These are phyloP conservation scores for Rhododendron ovatum DNA, from an alignment of 148 eudicot species.

Conservation along the genomic window DNA sequence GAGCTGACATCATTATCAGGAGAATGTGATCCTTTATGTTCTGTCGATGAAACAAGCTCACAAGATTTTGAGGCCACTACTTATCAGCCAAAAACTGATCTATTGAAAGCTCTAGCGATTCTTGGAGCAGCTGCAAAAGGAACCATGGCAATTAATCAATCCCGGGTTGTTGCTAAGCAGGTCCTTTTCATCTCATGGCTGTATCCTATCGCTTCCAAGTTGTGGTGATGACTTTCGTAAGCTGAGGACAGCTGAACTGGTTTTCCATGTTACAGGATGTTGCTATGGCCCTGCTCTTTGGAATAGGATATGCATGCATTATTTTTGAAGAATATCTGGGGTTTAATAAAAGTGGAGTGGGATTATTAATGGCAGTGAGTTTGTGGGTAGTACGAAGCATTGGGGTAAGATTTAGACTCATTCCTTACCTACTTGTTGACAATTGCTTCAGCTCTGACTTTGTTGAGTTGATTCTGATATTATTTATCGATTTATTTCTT, in stretches of 20 bases:
- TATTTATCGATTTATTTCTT: not conserved
- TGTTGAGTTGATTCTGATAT: not conserved
- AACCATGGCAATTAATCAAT: slow-evolving; percentile 76
- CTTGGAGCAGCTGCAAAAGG: too few species aligned
- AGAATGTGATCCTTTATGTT: slow-evolving; percentile 85
- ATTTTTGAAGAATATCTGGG: slow-evolving; percentile 95
- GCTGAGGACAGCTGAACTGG: not conserved
- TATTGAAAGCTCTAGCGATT: slow-evolving; percentile 75
- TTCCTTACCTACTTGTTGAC: not conserved
- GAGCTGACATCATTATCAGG: slow-evolving; percentile 43
- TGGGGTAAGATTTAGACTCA: slow-evolving; percentile 53
- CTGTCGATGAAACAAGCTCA: slow-evolving; percentile 77
- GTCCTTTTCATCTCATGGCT: slow-evolving; percentile 23
- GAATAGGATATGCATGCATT: slow-evolving; percentile 84
- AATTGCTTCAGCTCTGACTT: not conserved
- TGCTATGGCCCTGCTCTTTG: slow-evolving; percentile 88
- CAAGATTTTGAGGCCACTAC: slow-evolving; percentile 49
- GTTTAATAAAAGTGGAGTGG: slow-evolving; percentile 98
- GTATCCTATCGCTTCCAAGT: not conserved
- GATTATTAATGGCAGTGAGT: slow-evolving; percentile 91
- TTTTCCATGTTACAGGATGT: slow-evolving; percentile 55
- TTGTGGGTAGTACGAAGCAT: slow-evolving; percentile 88
- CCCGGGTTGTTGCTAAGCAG: slow-evolving; percentile 98
- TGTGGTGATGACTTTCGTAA: not conserved
- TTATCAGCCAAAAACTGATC: slow-evolving; percentile 79